phyloP scores from a whole-genome alignment of 1,139 yeast genomes.

The Arxiozyma bovina region DNA sequence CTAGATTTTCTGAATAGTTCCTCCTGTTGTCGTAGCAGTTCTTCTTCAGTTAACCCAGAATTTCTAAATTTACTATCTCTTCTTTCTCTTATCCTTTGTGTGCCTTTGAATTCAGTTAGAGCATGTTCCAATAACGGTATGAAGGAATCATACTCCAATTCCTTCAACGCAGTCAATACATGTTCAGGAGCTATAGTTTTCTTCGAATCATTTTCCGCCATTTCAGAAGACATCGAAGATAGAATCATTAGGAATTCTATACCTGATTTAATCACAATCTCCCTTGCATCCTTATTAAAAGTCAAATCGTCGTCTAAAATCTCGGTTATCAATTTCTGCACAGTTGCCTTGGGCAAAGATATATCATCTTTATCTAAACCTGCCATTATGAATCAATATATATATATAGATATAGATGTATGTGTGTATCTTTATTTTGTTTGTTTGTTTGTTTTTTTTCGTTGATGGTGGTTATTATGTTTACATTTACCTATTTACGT shows the following conservation, averaged over 20 bases:
- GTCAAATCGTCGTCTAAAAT: constrained; percentile 73
- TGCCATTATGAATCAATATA: constrained; percentile 5
- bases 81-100: constrained; percentile 80
- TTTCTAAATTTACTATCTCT: constrained; percentile 89
- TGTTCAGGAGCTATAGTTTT: constrained; percentile 97
- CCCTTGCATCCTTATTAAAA: constrained; percentile 89
- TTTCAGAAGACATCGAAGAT: constrained; percentile 88
- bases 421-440: background rate
- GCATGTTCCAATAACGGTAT: constrained; percentile 76
- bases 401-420: background rate
- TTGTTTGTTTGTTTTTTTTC: background rate
- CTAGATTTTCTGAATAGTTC: constrained; percentile 84
- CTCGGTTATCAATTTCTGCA: constrained; percentile 87
- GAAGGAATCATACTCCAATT: constrained; percentile 79
- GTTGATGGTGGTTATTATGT: no score
- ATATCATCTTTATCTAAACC: constrained; percentile 16
- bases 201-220: constrained; percentile 92
- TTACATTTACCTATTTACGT: no score
- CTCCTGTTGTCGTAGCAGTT: constrained; percentile 83
- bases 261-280: constrained; percentile 91
- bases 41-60: constrained; percentile 88
- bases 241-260: constrained; percentile 92
- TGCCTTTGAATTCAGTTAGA: constrained; percentile 77
- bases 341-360: constrained; percentile 53
- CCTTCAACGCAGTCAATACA: constrained; percentile 81